Conservation (phyloP, 2,329 filamentous ascomycete species). For the Myrmaecium sp. region DNA sequence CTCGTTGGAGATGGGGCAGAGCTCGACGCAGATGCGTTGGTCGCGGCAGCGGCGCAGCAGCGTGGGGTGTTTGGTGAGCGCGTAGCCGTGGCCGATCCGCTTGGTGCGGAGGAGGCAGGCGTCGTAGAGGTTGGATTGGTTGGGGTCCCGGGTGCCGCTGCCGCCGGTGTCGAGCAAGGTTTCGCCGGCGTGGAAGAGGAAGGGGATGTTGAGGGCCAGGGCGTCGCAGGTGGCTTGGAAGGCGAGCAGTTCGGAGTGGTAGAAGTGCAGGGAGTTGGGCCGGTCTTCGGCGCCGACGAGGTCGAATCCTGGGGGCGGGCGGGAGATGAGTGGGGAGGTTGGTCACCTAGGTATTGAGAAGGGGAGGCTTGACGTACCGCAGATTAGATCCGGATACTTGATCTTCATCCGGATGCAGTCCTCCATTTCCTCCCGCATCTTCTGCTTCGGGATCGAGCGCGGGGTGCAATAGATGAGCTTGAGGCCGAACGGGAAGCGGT, state of each 20-base stretch:
- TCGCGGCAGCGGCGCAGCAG: slow-evolving; percentile 48
- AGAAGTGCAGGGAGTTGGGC: slow-evolving; percentile 40
- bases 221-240: slow-evolving; percentile 37
- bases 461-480: slow-evolving; percentile 60
- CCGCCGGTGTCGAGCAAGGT: slow-evolving; percentile 47
- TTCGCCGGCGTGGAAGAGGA: slow-evolving; percentile 63
- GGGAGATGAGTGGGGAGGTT: slow-evolving; percentile 4
- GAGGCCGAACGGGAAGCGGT: slow-evolving; percentile 42
- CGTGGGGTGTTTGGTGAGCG: slow-evolving; percentile 47
- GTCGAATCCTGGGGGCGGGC: slow-evolving; percentile 52
- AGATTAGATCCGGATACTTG: slow-evolving; percentile 41
- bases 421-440: slow-evolving; percentile 36
- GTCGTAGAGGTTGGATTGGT: slow-evolving; percentile 47
- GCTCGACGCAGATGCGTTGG: slow-evolving; percentile 47
- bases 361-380: slow-evolving; percentile 30
- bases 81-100: slow-evolving; percentile 59
- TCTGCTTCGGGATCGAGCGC: slow-evolving; percentile 34
- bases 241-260: slow-evolving; percentile 39
- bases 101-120: slow-evolving; percentile 48
- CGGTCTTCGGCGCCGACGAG: slow-evolving; percentile 51
- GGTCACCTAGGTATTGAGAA: not conserved
- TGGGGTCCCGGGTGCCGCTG: slow-evolving; percentile 39
- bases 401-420: slow-evolving; percentile 47
- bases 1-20: slow-evolving; percentile 66
- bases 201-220: slow-evolving; percentile 42